A percentile compares a stretch with the other conserved stretches of the same genome.
These are phyloP conservation scores for Termitomyces sp. DNA, from an alignment of 768 basidiomycete species.

Conservation along the genomic window DNA sequence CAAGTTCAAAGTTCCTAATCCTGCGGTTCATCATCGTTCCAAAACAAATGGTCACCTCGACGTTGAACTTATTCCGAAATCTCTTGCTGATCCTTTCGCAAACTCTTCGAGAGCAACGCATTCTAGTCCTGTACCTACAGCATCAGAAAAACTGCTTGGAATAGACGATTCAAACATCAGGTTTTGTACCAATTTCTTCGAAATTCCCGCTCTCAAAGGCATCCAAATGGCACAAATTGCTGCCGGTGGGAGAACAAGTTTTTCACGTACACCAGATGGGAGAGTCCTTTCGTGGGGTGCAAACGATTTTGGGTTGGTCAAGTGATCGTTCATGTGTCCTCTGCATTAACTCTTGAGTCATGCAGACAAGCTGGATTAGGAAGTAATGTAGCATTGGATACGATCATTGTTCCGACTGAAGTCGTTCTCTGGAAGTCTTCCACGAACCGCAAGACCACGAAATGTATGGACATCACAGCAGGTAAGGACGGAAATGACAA, in stretches of 20 bases:
- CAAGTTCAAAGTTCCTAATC: slow-evolving; percentile 50
- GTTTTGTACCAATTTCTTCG: slow-evolving; percentile 70
- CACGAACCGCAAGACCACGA: slow-evolving; percentile 47
- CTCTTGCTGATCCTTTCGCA: slow-evolving; percentile 46
- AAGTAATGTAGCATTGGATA: slow-evolving; percentile 53
- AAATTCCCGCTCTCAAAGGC: slow-evolving; percentile 70
- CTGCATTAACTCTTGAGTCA: not conserved
- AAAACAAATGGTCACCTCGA: slow-evolving; percentile 31
- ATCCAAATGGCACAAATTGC: slow-evolving; percentile 66
- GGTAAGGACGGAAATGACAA: slow-evolving; percentile 34
- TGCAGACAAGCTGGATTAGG: slow-evolving; percentile 81
- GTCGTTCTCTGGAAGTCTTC: slow-evolving; percentile 65
- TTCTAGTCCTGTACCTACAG: slow-evolving; percentile 22
- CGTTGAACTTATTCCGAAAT: slow-evolving; percentile 57
- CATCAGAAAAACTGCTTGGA: slow-evolving; percentile 28
- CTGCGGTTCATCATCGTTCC: slow-evolving; percentile 22
- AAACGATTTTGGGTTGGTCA: slow-evolving; percentile 74
- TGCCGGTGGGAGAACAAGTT: slow-evolving; percentile 71
- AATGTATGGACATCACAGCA: slow-evolving; percentile 63
- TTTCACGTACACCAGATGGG: slow-evolving; percentile 63
- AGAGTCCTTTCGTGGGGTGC: slow-evolving; percentile 87
- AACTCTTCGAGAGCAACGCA: slow-evolving; percentile 43
- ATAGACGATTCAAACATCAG: slow-evolving; percentile 44
- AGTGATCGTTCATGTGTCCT: not conserved
- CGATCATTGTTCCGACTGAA: slow-evolving; percentile 82